Evolutionary conservation across 1,139 yeast species (phyloP).

Genomic region (Protomyces pachydermus): DNA sequence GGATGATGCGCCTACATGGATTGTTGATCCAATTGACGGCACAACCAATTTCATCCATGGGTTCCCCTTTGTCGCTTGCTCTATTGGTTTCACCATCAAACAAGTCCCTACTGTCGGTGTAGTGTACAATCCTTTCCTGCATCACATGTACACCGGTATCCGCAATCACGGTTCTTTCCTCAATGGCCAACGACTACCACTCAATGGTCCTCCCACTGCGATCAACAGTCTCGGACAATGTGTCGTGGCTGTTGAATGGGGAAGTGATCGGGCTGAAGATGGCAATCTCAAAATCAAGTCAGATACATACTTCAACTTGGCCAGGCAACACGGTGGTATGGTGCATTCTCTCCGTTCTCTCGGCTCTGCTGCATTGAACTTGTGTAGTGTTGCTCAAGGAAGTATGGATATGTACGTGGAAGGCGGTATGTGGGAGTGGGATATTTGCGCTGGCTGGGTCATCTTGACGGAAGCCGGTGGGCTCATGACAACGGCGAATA

Average conservation of each 20-base stretch:
- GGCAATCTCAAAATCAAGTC: conserved; percentile 47
- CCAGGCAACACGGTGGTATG: conserved; percentile 47
- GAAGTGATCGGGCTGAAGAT: conserved; percentile 52
- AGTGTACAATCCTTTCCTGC: conserved; percentile 52
- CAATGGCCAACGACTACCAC: conserved; percentile 44
- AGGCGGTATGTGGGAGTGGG: conserved; percentile 63
- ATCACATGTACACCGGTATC: conserved; percentile 49
- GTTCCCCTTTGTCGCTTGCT: conserved; percentile 57
- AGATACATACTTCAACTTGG: conserved; percentile 46
- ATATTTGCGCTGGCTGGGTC: conserved; percentile 62
- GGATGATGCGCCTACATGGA: conserved; percentile 53
- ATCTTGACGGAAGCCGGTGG: conserved; percentile 58
- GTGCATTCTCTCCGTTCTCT: conserved; percentile 56
- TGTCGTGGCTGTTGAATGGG: conserved; percentile 56
- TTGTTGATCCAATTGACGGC: conserved; percentile 60
- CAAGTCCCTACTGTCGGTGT: conserved; percentile 55
- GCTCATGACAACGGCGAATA: conserved; percentile 49
- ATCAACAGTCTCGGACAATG: conserved; percentile 40
- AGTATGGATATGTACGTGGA: conserved; percentile 57
- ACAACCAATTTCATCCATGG: conserved; percentile 58
- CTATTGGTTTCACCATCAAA: conserved; percentile 52
- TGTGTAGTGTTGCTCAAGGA: conserved; percentile 55
- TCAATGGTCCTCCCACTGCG: conserved; percentile 39
- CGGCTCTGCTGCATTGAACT: conserved; percentile 59
- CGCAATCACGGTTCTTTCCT: conserved; percentile 52